Base-by-base conservation (phyloP, 1,139 yeast species). In the Torulaspora pretoriensis region DNA sequence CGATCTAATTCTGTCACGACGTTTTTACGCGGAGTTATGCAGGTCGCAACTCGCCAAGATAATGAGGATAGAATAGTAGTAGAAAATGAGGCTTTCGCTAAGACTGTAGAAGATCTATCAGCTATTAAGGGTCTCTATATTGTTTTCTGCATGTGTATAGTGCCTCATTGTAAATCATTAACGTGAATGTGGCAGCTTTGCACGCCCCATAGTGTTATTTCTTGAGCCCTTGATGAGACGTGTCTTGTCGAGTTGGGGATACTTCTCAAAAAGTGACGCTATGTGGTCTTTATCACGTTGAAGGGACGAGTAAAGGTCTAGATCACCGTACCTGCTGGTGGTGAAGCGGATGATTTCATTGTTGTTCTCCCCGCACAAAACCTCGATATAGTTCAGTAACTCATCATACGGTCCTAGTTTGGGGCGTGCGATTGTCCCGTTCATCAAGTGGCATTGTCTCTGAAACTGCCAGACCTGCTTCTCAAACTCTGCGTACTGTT, bases 321-420 rank as follows among this genome's bases (percentile, higher is more conserved):
- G 55, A 29, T 47, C 53, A 6, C 63, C 64, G 45, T 56, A 62
- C 29, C 65, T 52, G 40, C 57, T 54, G 7, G 63, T 59, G 7
- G 65, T 60, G 35, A 53, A 55, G 16, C 52, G 53, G 31, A 60
- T 38, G 7, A 61, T 53, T 37, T 57, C 60, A 4, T 54, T 56
- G 30, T 56, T 53, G 37, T 60, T 58, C 2, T 55, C 57, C 32
- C 56, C 54, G 35, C 54, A 56, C 13, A 62, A 38, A 2, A 61
- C 44, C 19, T 56, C 57, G n/a, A 56, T 50, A 40, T 61, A 63
- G 17, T 54, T 52, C 25, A 52, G 38, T 12, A 61, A 37, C 19
- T 50, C 55, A 8, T 60, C 60, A 30, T 56, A 54, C 2, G 61
- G 60, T n/a, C 53, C 51, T 2, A 50, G 43, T 8, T 46, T 41